Evolutionary conservation across 148 eudicot genomes (phyloP).

Genomic region (Suaeda aralocaspica): DNA sequence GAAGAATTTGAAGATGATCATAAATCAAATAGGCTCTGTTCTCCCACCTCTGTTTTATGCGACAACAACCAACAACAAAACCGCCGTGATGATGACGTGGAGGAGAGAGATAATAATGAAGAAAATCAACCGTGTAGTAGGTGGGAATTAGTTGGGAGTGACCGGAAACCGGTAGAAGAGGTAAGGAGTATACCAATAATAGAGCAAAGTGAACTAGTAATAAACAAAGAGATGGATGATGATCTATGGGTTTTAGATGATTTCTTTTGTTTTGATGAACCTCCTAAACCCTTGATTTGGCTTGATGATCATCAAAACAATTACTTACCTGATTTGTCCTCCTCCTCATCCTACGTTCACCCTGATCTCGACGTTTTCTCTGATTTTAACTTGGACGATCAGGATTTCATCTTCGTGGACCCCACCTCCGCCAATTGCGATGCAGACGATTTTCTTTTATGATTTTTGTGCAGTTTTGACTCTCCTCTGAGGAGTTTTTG

Average conservation of each 20-base stretch:
- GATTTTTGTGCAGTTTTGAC: background rate
- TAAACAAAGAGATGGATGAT: constrained; percentile 15
- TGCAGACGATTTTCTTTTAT: constrained; percentile 14
- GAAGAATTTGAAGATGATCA: constrained; percentile 18
- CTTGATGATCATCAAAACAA: constrained; percentile 31
- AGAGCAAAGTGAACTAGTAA: background rate
- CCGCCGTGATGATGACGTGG: background rate
- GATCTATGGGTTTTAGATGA: constrained; percentile 23
- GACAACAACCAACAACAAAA: background rate
- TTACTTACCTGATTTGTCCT: constrained; percentile 14
- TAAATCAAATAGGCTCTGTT: constrained; percentile 16
- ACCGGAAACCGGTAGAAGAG: constrained; percentile 18
- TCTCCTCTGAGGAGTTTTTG: background rate
- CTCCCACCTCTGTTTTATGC: constrained; percentile 58
- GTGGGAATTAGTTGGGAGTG: background rate
- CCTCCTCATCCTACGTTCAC: background rate
- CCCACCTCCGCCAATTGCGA: background rate
- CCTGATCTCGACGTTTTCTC: constrained; percentile 15
- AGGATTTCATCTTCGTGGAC: background rate
- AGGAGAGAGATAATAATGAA: background rate
- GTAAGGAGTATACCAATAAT: background rate
- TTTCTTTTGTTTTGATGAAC: constrained; percentile 28
- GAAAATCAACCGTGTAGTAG: background rate
- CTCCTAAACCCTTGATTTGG: constrained; percentile 28
- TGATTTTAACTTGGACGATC: constrained; percentile 21